A percentile compares a stretch with the other conserved stretches of the same genome.
These are phyloP conservation scores for Paraphysoderma sedebokerense DNA, from an alignment of 371 early-diverging fungal species.

Conservation along the genomic window DNA sequence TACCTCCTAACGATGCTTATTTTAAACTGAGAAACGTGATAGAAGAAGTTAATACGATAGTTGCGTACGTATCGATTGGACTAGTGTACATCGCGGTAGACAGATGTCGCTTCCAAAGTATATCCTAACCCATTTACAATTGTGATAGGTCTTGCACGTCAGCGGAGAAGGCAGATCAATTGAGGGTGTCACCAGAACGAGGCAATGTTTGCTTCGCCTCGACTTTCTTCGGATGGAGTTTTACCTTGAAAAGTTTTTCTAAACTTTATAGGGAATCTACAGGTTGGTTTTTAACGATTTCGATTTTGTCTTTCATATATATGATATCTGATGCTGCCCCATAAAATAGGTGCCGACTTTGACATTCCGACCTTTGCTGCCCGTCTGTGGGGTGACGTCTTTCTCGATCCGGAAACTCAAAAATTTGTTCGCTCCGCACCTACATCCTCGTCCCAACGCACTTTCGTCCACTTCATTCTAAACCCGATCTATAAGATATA, in stretches of 20 bases:
- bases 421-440: constrained; percentile 56
- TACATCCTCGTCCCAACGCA: constrained; percentile 38
- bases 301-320: not conserved
- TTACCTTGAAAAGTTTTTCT: constrained; percentile 85
- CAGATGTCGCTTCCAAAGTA: too few relatives aligned
- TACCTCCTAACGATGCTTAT: constrained; percentile 93
- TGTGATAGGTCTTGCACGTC: not conserved
- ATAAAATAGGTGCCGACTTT: too few relatives aligned
- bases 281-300: constrained; percentile 5
- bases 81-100: too few relatives aligned
- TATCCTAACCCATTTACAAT: too few relatives aligned
- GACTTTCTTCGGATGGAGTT: constrained; percentile 84
- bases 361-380: constrained; percentile 65
- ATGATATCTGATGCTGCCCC: too few relatives aligned
- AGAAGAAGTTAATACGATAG: constrained; percentile 81
- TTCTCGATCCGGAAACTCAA: constrained; percentile 57
- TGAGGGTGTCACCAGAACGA: constrained; percentile 75
- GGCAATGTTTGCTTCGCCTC: constrained; percentile 96
- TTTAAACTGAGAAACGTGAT: constrained; percentile 86
- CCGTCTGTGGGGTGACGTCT: constrained; percentile 96
- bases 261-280: constrained; percentile 58
- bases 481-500: constrained; percentile 92
- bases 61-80: constrained; percentile 23
- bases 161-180: constrained; percentile 5
- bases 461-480: constrained; percentile 92